Percentiles rank a stretch among this genome's conserved stretches.
Evolutionary conservation across 495 filamentous ascomycete species (phyloP).

Genomic region (Penicillium cinerascens): DNA sequence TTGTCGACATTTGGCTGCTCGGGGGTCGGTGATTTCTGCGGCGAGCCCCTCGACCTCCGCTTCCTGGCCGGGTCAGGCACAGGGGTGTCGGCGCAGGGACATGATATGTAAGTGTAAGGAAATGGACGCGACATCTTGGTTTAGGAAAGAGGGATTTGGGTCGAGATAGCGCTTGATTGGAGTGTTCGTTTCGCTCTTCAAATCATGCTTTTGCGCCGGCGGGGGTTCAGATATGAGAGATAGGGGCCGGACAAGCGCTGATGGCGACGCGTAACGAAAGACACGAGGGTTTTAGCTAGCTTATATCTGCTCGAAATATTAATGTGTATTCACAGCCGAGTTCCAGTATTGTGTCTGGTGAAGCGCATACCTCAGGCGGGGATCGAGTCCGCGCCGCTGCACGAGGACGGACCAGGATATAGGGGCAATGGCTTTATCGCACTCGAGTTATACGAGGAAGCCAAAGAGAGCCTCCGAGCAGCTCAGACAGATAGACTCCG

Average conservation of each 20-base stretch:
- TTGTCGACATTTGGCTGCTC: constrained; percentile 26
- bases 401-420: constrained; percentile 4
- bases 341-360: neutral
- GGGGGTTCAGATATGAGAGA: neutral
- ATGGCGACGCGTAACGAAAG: neutral
- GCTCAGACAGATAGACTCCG: neutral
- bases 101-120: constrained; percentile 90
- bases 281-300: neutral
- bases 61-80: constrained; percentile 37
- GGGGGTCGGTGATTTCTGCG: constrained; percentile 36
- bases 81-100: constrained; percentile 72
- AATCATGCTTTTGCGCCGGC: constrained; percentile 20
- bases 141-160: neutral
- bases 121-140: constrained; percentile 65
- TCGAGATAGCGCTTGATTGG: neutral
- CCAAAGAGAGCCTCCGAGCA: neutral
- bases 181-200: constrained; percentile 6
- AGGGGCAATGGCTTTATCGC: neutral
- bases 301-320: neutral
- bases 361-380: constrained; percentile 7
- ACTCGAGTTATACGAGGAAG: neutral
- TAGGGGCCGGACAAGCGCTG: neutral
- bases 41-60: constrained; percentile 38
- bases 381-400: neutral
- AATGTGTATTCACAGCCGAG: neutral